Conservation (phyloP, 2,329 filamentous ascomycete species). For the Calcarisporium arbuscula region DNA sequence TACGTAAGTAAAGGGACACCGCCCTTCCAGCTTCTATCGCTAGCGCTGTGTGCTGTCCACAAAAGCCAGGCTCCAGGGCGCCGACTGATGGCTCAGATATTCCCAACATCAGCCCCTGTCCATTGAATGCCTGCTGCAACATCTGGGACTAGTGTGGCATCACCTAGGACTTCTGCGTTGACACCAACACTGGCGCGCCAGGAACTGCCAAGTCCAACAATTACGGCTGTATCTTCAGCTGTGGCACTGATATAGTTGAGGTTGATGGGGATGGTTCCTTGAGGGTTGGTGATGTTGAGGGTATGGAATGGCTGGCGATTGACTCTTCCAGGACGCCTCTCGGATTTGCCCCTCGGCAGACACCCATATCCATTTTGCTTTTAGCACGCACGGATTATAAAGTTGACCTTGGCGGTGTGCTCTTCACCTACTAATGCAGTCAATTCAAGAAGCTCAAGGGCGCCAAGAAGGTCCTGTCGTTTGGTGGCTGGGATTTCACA, state of each 20-base stretch:
- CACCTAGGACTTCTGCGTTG: constrained; percentile 30
- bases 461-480: constrained; percentile 19
- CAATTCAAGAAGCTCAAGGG: constrained; percentile 18
- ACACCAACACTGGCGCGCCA: constrained; percentile 23
- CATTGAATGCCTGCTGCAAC: constrained; percentile 24
- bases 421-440: constrained; percentile 15
- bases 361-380: constrained; percentile 19
- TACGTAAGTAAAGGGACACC: too few species aligned
- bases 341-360: constrained; percentile 11
- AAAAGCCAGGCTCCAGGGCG: constrained; percentile 13
- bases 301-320: constrained; percentile 20
- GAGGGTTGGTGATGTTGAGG: constrained; percentile 15
- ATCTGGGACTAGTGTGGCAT: constrained; percentile 36
- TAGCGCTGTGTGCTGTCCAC: constrained; percentile 22
- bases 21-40: too few species aligned
- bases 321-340: constrained; percentile 17
- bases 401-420: constrained; percentile 13
- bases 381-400: constrained; percentile 13
- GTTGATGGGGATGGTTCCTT: constrained; percentile 6
- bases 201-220: constrained; percentile 25
- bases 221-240: constrained; percentile 23
- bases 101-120: constrained; percentile 20
- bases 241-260: constrained; percentile 16
- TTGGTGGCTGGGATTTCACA: constrained; percentile 22
- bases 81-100: constrained; percentile 12